Base-by-base conservation (phyloP, 345 rosid genomes). In the Microcos paniculata region DNA sequence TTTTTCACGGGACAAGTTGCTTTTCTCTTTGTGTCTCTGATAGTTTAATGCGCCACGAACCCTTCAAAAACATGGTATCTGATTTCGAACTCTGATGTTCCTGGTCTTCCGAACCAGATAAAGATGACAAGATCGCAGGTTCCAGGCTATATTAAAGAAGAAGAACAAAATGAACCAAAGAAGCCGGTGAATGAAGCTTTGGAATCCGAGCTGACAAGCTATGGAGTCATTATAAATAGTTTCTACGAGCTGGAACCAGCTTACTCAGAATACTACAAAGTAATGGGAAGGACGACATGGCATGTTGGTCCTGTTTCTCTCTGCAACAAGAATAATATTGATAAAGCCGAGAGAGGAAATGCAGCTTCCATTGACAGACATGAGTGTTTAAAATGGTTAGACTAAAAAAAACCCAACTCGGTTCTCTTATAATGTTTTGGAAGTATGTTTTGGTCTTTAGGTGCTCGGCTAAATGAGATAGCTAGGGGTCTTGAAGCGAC, bases 211-310 rank as follows among this genome's bases (percentile, higher is more conserved):
- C 0, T 48, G 14, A 70, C 19, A 40, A 86, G 94, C 84, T 90
- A 59, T 21, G 97, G 97, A 28, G 89, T 88, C 10, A 38, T 91
- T 70, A 70, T 90, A 70, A 93, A 91, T 76, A 91, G 90, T 77
- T 90, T 91, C 84, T 85, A 86, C 5, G 94, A 93, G 88, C 91
- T 92, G 4, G 94, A 93, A 70, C 86, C 87, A 0, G 87, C 67
- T 59, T 91, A 91, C 28, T 81, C 84, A 0, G 94, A 88, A 30
- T 63, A 76, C 59, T 87, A 78, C 77, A 80, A 80, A 0, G 76
- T 48, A 52, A 62, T 82, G 16, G 88, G 87, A 8, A 83, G 79
- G 64, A 83, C 73, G 23, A 84, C 94, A 10, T 87, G 94, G 92
- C 62, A 72, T 57, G 67, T 93, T 0, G 98, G 93, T 42, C 98